Evolutionary conservation across 225 moss, liverwort and hornwort genomes (phyloP).

Genomic region (Anthoceros angustus): DNA sequence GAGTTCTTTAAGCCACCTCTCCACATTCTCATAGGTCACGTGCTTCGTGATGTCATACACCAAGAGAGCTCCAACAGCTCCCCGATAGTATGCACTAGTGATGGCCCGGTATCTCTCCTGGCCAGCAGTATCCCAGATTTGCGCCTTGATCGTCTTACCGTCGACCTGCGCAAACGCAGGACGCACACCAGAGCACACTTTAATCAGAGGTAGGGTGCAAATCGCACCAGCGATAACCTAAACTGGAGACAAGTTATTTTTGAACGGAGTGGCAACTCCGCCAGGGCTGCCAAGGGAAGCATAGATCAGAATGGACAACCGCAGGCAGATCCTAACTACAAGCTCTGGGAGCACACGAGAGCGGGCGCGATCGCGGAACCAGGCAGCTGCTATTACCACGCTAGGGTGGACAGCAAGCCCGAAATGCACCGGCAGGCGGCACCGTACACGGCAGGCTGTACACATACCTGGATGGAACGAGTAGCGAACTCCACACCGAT

Average conservation of each 20-base stretch:
- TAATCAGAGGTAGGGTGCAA: neutral
- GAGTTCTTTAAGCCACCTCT: conserved; percentile 68
- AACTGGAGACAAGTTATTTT: neutral
- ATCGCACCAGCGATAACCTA: neutral
- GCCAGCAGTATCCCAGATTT: conserved; percentile 75
- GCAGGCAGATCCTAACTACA: neutral
- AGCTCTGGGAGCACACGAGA: neutral
- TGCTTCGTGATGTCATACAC: conserved; percentile 77
- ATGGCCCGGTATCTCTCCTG: conserved; percentile 82
- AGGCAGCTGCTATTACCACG: neutral
- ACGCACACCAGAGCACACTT: neutral
- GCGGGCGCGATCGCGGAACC: neutral
- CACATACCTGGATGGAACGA: conserved; percentile 46
- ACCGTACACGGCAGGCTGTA: neutral
- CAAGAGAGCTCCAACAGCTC: conserved; percentile 64
- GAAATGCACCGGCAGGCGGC: neutral
- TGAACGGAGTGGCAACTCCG: neutral
- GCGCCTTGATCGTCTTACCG: conserved; percentile 66
- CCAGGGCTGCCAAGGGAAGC: neutral
- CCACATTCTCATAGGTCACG: conserved; percentile 70
- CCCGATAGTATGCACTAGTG: conserved; percentile 66
- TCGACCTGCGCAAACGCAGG: conserved; percentile 25
- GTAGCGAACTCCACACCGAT: conserved; percentile 93
- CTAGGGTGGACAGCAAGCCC: neutral
- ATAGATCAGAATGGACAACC: neutral